Percentiles rank a stretch among this genome's conserved stretches.
Evolutionary conservation across 2,329 filamentous ascomycete species (phyloP).

Genomic region (Epichloe hybrida): DNA sequence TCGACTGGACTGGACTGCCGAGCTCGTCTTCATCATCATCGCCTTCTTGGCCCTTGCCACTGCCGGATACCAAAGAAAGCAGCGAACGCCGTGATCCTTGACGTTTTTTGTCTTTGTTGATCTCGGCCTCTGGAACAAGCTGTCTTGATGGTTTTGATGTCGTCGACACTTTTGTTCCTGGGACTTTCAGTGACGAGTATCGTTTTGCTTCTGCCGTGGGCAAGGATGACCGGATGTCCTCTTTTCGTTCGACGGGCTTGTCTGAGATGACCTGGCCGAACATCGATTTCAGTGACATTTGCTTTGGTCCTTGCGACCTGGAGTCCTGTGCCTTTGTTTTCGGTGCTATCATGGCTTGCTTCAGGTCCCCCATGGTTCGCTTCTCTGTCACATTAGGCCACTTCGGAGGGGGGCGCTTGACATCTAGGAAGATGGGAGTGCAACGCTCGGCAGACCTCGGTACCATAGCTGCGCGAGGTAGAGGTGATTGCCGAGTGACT

Average conservation of each 20-base stretch:
- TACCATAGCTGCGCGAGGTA: conserved; percentile 1
- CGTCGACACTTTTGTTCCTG: background rate
- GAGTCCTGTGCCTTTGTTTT: background rate
- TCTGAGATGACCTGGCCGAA: background rate
- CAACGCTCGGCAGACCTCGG: conserved; percentile 5
- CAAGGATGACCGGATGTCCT: background rate
- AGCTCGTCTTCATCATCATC: conserved; percentile 5
- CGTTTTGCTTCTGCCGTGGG: background rate
- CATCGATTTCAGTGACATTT: background rate
- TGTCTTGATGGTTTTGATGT: background rate
- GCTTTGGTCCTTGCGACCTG: background rate
- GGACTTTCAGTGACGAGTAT: background rate
- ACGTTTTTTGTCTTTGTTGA: background rate
- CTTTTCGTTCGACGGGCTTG: background rate
- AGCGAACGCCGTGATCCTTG: conserved; percentile 2
- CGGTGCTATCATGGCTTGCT: conserved; percentile 5
- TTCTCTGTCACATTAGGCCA: background rate
- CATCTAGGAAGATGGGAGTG: conserved; percentile 3
- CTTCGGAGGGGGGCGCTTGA: background rate
- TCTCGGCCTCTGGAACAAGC: background rate
- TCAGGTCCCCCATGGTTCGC: conserved; percentile 6
- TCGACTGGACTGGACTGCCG: background rate
- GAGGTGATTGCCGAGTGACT: background rate
- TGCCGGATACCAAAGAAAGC: background rate
- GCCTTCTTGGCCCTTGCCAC: background rate